phyloP scores from a whole-genome alignment of 768 basidiomycete genomes.

The Amyloporia xantha region DNA sequence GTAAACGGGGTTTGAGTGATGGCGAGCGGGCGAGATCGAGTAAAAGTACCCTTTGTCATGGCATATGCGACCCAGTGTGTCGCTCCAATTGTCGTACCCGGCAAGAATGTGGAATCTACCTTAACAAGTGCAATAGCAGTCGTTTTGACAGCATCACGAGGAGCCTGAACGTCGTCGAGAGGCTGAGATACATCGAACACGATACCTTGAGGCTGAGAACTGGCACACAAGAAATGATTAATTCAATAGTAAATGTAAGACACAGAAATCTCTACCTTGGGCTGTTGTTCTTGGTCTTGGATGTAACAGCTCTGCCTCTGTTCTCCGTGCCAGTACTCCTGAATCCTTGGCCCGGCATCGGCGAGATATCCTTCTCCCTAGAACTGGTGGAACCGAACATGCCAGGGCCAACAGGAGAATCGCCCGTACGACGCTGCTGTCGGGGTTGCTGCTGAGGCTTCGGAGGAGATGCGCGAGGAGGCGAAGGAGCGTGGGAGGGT shows the following conservation, averaged over 20 bases:
- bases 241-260: neutral
- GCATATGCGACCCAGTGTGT: constrained; percentile 92
- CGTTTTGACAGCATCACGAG: constrained; percentile 74
- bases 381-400: constrained; percentile 31
- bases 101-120: constrained; percentile 78
- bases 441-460: constrained; percentile 44
- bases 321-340: constrained; percentile 30
- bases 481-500: constrained; percentile 35
- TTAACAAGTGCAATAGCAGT: constrained; percentile 86
- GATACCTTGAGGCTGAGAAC: constrained; percentile 60
- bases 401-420: constrained; percentile 39
- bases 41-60: constrained; percentile 67
- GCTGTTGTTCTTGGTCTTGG: constrained; percentile 44
- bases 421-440: constrained; percentile 42
- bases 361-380: constrained; percentile 69
- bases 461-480: constrained; percentile 62
- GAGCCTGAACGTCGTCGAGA: constrained; percentile 69
- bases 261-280: constrained; percentile 46
- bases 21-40: neutral
- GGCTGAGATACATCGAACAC: constrained; percentile 70
- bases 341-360: constrained; percentile 46
- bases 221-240: constrained; percentile 19
- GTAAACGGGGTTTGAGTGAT: neutral
- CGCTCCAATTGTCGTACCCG: constrained; percentile 83
- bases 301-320: constrained; percentile 33